A percentile compares a stretch with the other conserved stretches of the same genome.
phyloP scores from a whole-genome alignment of 305 asterid species.

The Plantago lanceolata region DNA sequence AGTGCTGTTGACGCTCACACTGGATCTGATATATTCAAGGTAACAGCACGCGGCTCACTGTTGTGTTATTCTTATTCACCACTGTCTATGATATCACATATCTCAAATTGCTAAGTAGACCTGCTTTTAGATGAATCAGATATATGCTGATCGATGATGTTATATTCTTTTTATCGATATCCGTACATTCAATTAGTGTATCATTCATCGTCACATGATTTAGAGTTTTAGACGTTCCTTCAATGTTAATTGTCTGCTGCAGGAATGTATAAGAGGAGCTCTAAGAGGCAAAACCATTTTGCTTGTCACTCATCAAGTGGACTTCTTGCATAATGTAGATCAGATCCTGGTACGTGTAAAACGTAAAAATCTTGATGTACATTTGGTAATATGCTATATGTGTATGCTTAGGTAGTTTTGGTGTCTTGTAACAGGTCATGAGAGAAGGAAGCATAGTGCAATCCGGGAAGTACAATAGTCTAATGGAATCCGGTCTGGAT shows the following conservation, averaged over 20 bases:
- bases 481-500: slow-evolving; percentile 59
- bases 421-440: slow-evolving; percentile 64
- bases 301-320: slow-evolving; percentile 97
- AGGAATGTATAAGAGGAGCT: slow-evolving; percentile 88
- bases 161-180: no score
- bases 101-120: background rate
- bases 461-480: slow-evolving; percentile 66
- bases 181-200: background rate
- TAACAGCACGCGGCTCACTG: slow-evolving; percentile 10
- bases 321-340: slow-evolving; percentile 91
- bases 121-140: background rate
- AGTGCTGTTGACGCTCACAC: slow-evolving; percentile 99
- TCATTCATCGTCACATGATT: background rate
- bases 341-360: slow-evolving; percentile 59
- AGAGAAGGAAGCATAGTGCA: slow-evolving; percentile 79
- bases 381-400: no score
- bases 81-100: no score
- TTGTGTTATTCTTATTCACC: background rate
- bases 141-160: no score
- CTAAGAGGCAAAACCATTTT: slow-evolving; percentile 74
- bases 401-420: background rate
- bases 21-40: slow-evolving; percentile 95
- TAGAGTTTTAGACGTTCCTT: no score
- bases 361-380: background rate
- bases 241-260: slow-evolving; percentile 22